phyloP scores from a whole-genome alignment of 108 stramenopile genomes.

The Bacterosira constricta region DNA sequence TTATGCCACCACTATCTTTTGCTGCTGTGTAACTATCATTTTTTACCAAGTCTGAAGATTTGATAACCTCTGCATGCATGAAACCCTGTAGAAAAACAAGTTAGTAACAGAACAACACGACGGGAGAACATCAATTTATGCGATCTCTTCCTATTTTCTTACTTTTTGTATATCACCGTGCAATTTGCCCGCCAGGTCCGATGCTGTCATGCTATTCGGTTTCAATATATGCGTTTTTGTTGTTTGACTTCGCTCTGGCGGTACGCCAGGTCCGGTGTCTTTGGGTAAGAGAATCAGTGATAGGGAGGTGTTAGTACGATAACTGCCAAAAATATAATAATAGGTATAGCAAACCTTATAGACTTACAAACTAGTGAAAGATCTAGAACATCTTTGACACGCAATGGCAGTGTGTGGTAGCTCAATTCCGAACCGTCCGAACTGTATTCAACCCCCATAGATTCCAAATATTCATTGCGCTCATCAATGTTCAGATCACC shows the following conservation, averaged over 20 bases:
- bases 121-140: no score
- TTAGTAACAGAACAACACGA: no score
- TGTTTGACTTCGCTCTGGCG: conserved; percentile 61
- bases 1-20: conserved; percentile 74
- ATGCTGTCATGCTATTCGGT: conserved; percentile 33
- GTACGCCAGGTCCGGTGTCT: conserved; percentile 78
- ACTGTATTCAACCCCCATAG: conserved; percentile 51
- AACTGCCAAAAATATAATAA: no score
- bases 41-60: conserved; percentile 45
- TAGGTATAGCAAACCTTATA: no score
- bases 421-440: conserved; percentile 33
- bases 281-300: no score
- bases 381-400: conserved; percentile 52
- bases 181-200: conserved; percentile 62
- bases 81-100: no score
- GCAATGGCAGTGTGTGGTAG: conserved; percentile 46
- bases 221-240: conserved; percentile 60
- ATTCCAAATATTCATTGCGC: conserved; percentile 62
- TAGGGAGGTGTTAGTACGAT: no score
- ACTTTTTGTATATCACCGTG: conserved; percentile 93
- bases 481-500: conserved; percentile 49
- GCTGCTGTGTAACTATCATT: conserved; percentile 66
- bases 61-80: conserved; percentile 84
- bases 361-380: conserved; percentile 44
- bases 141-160: no score